phyloP scores from a whole-genome alignment of 106 monocot genomes.

The Amphibolis antarctica region DNA sequence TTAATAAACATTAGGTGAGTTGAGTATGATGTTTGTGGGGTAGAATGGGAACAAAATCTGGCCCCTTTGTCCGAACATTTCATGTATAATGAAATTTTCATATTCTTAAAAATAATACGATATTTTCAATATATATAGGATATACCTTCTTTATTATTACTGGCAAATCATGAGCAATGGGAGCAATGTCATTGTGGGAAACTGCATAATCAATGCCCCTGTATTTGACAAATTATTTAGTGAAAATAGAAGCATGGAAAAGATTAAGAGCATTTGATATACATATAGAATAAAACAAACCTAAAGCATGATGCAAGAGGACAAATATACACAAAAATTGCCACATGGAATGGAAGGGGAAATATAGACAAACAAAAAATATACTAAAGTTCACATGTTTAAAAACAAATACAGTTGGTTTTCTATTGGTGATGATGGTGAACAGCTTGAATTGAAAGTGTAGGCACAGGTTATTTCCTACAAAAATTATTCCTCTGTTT shows the following conservation, averaged over 20 bases:
- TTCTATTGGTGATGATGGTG: no score
- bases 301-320: neutral
- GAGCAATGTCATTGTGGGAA: slow-evolving; percentile 11
- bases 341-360: neutral
- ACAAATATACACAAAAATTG: neutral
- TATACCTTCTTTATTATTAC: slow-evolving; percentile 17
- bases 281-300: neutral
- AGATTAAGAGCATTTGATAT: neutral
- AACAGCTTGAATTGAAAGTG: no score
- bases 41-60: no score
- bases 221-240: slow-evolving; percentile 2
- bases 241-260: neutral
- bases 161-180: slow-evolving; percentile 17
- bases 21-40: no score
- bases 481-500: no score
- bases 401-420: no score
- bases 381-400: no score
- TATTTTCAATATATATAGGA: neutral
- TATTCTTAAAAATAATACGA: neutral
- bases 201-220: slow-evolving; percentile 24
- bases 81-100: neutral
- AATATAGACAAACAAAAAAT: no score
- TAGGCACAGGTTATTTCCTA: no score
- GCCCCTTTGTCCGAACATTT: neutral
- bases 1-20: no score